Percentiles rank a stretch among this genome's conserved stretches.
Conservation (phyloP, 805 yeast species). For the Candida fluviatilis region DNA sequence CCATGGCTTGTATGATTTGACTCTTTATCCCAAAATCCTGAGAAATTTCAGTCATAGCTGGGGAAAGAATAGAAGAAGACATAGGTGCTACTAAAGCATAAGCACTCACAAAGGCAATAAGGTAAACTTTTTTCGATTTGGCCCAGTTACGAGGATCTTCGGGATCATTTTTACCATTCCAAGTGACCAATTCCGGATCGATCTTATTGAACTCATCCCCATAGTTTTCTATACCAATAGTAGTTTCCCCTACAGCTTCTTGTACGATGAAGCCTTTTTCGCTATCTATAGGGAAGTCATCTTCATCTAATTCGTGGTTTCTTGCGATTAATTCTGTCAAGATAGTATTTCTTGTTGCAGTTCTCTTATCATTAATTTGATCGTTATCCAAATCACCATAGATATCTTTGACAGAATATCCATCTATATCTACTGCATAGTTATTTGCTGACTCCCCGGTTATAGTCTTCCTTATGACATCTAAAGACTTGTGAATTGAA, state of each 20-base stretch:
- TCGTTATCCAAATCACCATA: constrained; percentile 27
- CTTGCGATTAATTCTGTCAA: constrained; percentile 19
- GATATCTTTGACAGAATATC: constrained; percentile 24
- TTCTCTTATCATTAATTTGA: constrained; percentile 27
- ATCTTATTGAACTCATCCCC: constrained; percentile 29
- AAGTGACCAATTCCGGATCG: constrained; percentile 37
- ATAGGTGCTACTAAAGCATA: constrained; percentile 38
- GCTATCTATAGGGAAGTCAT: constrained; percentile 7
- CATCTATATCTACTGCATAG: constrained; percentile 2
- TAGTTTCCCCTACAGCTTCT: constrained; percentile 17
- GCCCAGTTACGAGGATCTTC: constrained; percentile 36
- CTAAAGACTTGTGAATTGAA: constrained; percentile 15
- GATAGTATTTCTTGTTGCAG: constrained; percentile 28
- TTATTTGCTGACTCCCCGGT: constrained; percentile 9
- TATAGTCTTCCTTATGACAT: constrained; percentile 13
- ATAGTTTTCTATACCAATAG: constrained; percentile 22
- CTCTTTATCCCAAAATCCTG: constrained; percentile 25
- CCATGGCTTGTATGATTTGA: constrained; percentile 22
- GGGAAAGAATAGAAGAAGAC: constrained; percentile 38
- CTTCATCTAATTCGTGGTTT: constrained; percentile 13
- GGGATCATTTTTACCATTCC: constrained; percentile 29
- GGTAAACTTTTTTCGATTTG: constrained; percentile 15
- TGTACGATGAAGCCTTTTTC: constrained; percentile 6
- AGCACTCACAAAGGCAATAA: constrained; percentile 25
- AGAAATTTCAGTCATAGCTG: constrained; percentile 28